These are phyloP conservation scores for Entomortierella parvispora DNA, from an alignment of 192 early-diverging fungal species.

Conservation along the genomic window DNA sequence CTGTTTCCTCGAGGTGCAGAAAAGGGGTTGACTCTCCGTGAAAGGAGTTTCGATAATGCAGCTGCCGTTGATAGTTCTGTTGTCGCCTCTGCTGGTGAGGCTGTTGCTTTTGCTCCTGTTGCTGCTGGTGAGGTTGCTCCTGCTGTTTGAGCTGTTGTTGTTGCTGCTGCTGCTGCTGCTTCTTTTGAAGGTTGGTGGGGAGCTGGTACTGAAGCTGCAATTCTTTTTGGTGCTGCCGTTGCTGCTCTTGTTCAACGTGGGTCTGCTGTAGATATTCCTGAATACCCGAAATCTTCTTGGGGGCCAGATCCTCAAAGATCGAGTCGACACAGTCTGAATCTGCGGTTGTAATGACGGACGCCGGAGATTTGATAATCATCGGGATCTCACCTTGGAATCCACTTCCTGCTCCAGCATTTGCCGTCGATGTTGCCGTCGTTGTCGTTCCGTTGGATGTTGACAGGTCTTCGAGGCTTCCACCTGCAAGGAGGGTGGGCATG, in stretches of 20 bases:
- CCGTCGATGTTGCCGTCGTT: not conserved
- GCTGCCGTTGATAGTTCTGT: not conserved
- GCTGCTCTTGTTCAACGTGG: slow-evolving; percentile 25
- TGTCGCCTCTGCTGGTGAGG: not conserved
- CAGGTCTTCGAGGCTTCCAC: no score
- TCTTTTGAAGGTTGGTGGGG: slow-evolving; percentile 9
- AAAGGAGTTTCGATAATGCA: slow-evolving; percentile 31
- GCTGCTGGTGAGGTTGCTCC: not conserved
- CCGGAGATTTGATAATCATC: slow-evolving; percentile 41
- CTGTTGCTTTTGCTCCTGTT: not conserved
- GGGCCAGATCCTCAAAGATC: slow-evolving; percentile 13
- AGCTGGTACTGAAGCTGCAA: slow-evolving; percentile 32
- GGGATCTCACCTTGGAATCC: slow-evolving; percentile 41
- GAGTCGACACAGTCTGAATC: slow-evolving; percentile 36
- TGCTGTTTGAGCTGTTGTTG: not conserved
- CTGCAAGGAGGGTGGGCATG: not conserved
- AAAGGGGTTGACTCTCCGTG: slow-evolving; percentile 30
- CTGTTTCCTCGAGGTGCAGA: slow-evolving; percentile 11
- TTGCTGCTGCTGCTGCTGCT: not conserved
- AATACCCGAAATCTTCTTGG: slow-evolving; percentile 22
- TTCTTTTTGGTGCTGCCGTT: slow-evolving; percentile 22
- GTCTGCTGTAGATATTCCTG: slow-evolving; percentile 45
- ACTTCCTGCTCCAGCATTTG: not conserved
- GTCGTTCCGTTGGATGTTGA: not conserved
- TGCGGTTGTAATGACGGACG: slow-evolving; percentile 37